A percentile compares a stretch with the other conserved stretches of the same genome.
Evolutionary conservation across 768 basidiomycete genomes (phyloP).

Genomic region (Naematelia encephala): DNA sequence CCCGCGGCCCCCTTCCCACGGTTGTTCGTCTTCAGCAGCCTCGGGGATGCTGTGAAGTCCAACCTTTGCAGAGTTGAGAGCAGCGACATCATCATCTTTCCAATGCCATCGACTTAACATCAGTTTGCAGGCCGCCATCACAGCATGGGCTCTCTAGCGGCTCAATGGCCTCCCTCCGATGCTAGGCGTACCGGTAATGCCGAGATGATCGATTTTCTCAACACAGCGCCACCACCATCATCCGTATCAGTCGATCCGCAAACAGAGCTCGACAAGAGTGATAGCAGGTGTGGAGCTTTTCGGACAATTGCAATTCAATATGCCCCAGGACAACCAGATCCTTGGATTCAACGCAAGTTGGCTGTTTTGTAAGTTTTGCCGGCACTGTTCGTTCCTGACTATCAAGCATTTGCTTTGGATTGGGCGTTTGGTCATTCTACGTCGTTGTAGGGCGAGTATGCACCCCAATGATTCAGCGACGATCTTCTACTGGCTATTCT

Average conservation of each 20-base stretch:
- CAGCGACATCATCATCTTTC: no score
- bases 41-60: no score
- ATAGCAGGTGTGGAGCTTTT: neutral
- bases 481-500: constrained; percentile 55
- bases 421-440: constrained; percentile 68
- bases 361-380: constrained; percentile 26
- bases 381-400: neutral
- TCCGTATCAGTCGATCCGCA: neutral
- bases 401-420: constrained; percentile 56
- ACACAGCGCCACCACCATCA: neutral
- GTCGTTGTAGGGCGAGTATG: constrained; percentile 74
- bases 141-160: no score
- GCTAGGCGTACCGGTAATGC: neutral
- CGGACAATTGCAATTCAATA: neutral
- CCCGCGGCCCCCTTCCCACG: no score
- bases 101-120: no score
- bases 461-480: constrained; percentile 63
- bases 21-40: no score
- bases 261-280: neutral
- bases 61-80: no score
- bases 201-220: constrained; percentile 10
- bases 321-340: constrained; percentile 25
- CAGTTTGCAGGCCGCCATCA: no score
- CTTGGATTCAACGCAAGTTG: constrained; percentile 26
- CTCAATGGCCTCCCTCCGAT: no score